Evolutionary conservation across 2,329 filamentous ascomycete genomes (phyloP).

Genomic region (Aspergillus sp.): DNA sequence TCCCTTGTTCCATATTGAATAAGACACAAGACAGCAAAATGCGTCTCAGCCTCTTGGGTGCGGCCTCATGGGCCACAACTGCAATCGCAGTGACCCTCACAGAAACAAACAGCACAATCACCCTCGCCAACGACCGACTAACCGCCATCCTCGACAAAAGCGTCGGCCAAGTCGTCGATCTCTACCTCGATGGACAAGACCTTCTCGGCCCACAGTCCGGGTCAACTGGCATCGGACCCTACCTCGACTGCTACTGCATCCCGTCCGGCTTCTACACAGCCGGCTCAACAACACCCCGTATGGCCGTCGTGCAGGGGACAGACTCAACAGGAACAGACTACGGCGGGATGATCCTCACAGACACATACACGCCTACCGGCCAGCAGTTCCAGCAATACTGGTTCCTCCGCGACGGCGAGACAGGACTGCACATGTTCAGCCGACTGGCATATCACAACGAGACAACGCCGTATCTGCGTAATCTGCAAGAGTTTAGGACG

Average conservation of each 20-base stretch:
- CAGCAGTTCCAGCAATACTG: constrained; percentile 61
- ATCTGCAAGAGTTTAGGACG: constrained; percentile 58
- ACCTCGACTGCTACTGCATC: constrained; percentile 61
- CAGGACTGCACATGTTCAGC: constrained; percentile 58
- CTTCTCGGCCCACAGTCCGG: constrained; percentile 46
- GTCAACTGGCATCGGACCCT: constrained; percentile 49
- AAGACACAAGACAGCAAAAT: neutral
- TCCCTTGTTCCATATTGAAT: too few species aligned
- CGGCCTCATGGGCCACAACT: constrained; percentile 5
- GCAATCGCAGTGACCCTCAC: constrained; percentile 12
- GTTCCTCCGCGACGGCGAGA: constrained; percentile 60
- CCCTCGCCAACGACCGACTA: constrained; percentile 42
- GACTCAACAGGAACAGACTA: constrained; percentile 50
- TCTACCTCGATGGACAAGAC: constrained; percentile 47
- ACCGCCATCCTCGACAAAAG: constrained; percentile 41
- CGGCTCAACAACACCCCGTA: constrained; percentile 46
- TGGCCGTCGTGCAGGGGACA: constrained; percentile 48
- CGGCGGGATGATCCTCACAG: constrained; percentile 56
- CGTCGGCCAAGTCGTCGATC: constrained; percentile 36
- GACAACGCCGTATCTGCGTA: constrained; percentile 52
- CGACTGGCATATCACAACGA: constrained; percentile 58
- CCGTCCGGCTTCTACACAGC: constrained; percentile 58
- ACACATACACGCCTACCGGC: constrained; percentile 54
- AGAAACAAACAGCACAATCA: constrained; percentile 17
- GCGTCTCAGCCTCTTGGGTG: neutral